Base-by-base conservation (phyloP, 768 basidiomycete species). In the Mycena latifolia region DNA sequence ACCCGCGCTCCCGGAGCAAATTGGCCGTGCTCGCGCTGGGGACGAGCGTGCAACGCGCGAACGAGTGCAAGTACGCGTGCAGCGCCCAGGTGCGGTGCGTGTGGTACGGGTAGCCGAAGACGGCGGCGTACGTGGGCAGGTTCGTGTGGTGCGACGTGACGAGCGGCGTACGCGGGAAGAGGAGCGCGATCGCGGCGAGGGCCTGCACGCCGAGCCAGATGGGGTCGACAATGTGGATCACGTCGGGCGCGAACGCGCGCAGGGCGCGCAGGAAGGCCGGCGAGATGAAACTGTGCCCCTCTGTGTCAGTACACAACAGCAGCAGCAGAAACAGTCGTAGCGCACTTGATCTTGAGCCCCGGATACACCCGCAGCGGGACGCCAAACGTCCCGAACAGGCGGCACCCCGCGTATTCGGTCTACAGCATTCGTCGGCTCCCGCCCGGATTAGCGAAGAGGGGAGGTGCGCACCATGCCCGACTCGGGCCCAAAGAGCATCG, bases 151-250 rank as follows among this genome's bases (percentile, higher is more conserved):
- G 63, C 46, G 54, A 53, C 6, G 66, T 67, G 1, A 67, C 46
- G 22, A 70, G 17, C 1, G 62, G 57, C 5, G 53, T 48, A 28
- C 15, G 1, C 6, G 62, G 62, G 55, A 63, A 81, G 17, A 79
- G 78, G 17, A 78, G 61, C 61, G 78, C 75, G 73, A 81, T 72
- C 2, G 79, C 80, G 62, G 78, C 71, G n/a, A 82, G 74, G 14
- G 77, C 76, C 59, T 83, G 82, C 0, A 78, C 82, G 20, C 82
- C 82, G 5, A 84, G 77, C 82, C 82, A 84, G 45, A 84, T 81
- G 4, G 83, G 81, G 72, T 83, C 82, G 46, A 81, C 79, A 58
- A 83, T 77, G 62, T 83, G 81, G 8, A 83, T 75, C 1, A 84
- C 79, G 58, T 83, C 80, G 0, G 83, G 81, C 18, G 60, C 48